phyloP scores from a whole-genome alignment of 2,329 filamentous ascomycete genomes.

The Arthrobotrys pseudoclavata region DNA sequence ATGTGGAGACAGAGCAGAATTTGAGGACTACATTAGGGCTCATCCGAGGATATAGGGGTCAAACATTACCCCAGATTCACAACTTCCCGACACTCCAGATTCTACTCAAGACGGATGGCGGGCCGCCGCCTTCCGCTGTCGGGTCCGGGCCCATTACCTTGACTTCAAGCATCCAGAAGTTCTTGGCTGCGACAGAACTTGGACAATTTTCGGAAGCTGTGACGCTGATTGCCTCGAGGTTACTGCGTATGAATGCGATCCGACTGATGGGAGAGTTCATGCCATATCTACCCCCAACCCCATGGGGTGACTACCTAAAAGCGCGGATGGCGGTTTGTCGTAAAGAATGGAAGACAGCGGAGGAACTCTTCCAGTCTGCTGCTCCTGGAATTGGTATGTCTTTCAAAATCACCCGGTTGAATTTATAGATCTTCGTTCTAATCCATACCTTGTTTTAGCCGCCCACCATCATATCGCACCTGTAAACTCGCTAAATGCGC shows the following conservation, averaged over 20 bases:
- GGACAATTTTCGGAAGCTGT: constrained; percentile 65
- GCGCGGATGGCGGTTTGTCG: constrained; percentile 77
- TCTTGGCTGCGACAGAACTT: constrained; percentile 62
- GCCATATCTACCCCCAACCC: constrained; percentile 73
- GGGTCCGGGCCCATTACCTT: constrained; percentile 64
- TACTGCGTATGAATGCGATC: constrained; percentile 66
- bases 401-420: not conserved
- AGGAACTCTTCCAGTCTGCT: constrained; percentile 84
- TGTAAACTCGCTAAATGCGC: constrained; percentile 68
- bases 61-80: constrained; percentile 51
- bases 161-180: constrained; percentile 66
- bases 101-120: constrained; percentile 72
- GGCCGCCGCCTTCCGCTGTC: constrained; percentile 75
- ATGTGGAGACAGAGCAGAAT: constrained; percentile 58
- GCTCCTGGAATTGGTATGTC: constrained; percentile 83
- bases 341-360: constrained; percentile 78
- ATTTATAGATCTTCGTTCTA: not conserved
- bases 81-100: constrained; percentile 63
- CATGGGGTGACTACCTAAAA: constrained; percentile 82
- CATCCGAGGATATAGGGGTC: constrained; percentile 44
- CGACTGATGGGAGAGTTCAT: constrained; percentile 75
- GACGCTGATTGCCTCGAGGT: constrained; percentile 67
- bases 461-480: constrained; percentile 65
- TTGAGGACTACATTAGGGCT: constrained; percentile 59
- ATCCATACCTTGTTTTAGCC: constrained; percentile 13